Evolutionary conservation across 768 basidiomycete species (phyloP).

Genomic region (Psilocybe subaeruginosa): DNA sequence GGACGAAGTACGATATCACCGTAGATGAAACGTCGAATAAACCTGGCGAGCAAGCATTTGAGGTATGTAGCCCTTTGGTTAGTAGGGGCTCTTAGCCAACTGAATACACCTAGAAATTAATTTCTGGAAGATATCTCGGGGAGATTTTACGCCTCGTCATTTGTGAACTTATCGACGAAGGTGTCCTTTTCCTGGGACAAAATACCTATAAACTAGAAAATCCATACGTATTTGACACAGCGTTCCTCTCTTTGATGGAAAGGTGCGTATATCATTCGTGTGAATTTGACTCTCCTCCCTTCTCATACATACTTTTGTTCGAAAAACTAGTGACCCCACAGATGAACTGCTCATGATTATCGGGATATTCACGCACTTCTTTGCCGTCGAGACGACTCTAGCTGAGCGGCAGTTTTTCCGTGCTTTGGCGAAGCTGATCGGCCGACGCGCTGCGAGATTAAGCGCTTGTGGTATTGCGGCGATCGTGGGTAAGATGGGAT

Average conservation of each 20-base stretch:
- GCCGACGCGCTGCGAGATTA: constrained; percentile 85
- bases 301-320: neutral
- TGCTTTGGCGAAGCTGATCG: constrained; percentile 87
- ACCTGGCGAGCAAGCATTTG: constrained; percentile 92
- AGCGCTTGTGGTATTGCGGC: constrained; percentile 97
- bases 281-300: neutral
- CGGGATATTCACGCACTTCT: constrained; percentile 97
- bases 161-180: constrained; percentile 94
- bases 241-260: constrained; percentile 97
- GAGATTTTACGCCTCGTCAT: constrained; percentile 96
- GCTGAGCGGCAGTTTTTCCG: constrained; percentile 98
- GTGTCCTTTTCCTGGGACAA: constrained; percentile 96
- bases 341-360: constrained; percentile 97
- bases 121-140: constrained; percentile 93
- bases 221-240: constrained; percentile 92
- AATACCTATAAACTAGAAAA: constrained; percentile 98
- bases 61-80: constrained; percentile 46
- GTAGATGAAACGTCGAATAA: constrained; percentile 97
- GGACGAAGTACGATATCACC: constrained; percentile 91
- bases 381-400: constrained; percentile 92
- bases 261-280: constrained; percentile 47
- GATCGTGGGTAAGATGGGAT: constrained; percentile 93
- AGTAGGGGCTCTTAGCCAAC: neutral
- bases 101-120: constrained; percentile 70
- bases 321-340: constrained; percentile 75